phyloP scores from a whole-genome alignment of 2,329 filamentous ascomycete species.

The Dactylonectria estremocensis region DNA sequence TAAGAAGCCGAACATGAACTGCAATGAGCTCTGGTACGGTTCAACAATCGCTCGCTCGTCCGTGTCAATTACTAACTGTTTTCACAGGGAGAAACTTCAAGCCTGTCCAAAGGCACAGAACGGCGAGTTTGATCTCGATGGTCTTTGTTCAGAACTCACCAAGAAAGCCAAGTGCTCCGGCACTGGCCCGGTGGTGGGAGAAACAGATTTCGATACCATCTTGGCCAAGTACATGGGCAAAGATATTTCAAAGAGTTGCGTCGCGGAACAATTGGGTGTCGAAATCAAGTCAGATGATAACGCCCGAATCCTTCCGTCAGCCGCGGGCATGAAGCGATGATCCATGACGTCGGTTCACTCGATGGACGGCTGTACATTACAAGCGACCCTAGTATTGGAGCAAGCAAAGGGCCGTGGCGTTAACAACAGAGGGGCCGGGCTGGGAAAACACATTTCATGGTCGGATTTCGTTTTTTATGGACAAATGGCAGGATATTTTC shows the following conservation, averaged over 20 bases:
- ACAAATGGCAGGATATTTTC: conserved; percentile 21
- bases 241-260: conserved; percentile 53
- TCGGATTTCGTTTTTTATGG: conserved; percentile 25
- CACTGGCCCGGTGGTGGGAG: conserved; percentile 88
- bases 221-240: conserved; percentile 75
- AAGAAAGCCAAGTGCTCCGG: conserved; percentile 97
- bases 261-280: conserved; percentile 71
- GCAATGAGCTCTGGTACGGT: conserved; percentile 93
- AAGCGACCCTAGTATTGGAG: conserved; percentile 40
- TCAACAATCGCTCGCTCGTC: background rate
- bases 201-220: conserved; percentile 88
- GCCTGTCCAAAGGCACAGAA: conserved; percentile 88
- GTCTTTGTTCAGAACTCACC: conserved; percentile 91
- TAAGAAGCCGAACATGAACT: conserved; percentile 76
- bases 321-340: conserved; percentile 34
- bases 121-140: conserved; percentile 94
- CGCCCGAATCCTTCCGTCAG: conserved; percentile 36
- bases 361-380: conserved; percentile 45
- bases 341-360: conserved; percentile 15
- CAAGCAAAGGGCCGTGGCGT: conserved; percentile 46
- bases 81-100: conserved; percentile 87
- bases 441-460: conserved; percentile 41
- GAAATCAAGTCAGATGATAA: conserved; percentile 57
- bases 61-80: conserved; percentile 57
- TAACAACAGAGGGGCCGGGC: conserved; percentile 46